Base-by-base conservation (phyloP, 2,329 filamentous ascomycete species). In the Beauveria bassiana region DNA sequence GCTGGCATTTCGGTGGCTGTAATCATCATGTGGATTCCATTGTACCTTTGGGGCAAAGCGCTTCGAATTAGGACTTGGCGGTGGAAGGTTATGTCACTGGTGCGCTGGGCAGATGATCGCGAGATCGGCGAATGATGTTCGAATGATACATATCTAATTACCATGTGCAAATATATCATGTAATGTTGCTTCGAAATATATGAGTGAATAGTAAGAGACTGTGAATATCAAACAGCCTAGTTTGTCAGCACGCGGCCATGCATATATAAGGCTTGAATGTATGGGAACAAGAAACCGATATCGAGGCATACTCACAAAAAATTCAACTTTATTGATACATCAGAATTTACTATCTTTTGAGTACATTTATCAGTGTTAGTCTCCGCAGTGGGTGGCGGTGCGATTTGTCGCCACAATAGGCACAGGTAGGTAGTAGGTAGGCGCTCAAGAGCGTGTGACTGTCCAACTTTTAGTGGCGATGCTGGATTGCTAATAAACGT, bases 91-190 rank as follows among this genome's bases (percentile, higher is more conserved):
- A 68, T 80, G 45, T 75, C 72, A 26, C 75, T 75, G 62, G 73
- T 80, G 28, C 76, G 77, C 62, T 85, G 81, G 82, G 69, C 75
- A 54, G 72, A 75, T 40, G 82, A 84, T 67, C 75, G 82, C 5
- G 82, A 84, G 66, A 79, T 83, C 22, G 81, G 81, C 18, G 81
- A 84, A 69, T 83, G 74, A 68, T 53, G 38, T 57, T 42, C 58
- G 55, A 14, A 16, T 16, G 14, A 49, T 38, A n/a, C 10, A 28
- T 46, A 9, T 42, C 18, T 26, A 14, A 38, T n/a, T 20, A 28
- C 9, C 20, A 31, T 31, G 18, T 51, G 22, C 16, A 43, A 10
- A 31, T 55, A 12, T 42, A 22, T 16, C 16, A 45, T 43, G 16
- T 43, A 34, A 34, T 34, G 31, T 34, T 34, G 31, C 31, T 34